Evolutionary conservation across 73 alveolate genomes (phyloP).

Genomic region (Paraurostyla sp.): DNA sequence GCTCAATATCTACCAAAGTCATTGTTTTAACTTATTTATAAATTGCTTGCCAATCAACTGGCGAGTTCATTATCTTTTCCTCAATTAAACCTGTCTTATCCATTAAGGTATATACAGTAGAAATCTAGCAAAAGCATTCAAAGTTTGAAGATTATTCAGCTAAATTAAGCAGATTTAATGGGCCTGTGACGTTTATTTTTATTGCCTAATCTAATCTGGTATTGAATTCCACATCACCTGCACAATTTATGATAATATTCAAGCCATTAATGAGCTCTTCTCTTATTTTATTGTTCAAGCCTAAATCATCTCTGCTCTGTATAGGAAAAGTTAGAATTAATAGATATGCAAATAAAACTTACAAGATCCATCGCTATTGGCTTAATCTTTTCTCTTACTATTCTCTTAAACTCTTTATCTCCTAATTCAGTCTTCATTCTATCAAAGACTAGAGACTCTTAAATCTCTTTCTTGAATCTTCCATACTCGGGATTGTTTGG

Average conservation of each 20-base stretch:
- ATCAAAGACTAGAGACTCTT: slow-evolving; percentile 84
- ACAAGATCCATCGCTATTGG: slow-evolving; percentile 68
- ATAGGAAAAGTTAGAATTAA: background rate
- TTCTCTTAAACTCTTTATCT: slow-evolving; percentile 64
- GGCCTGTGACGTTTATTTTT: slow-evolving; percentile 83
- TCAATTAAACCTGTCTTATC: slow-evolving; percentile 87
- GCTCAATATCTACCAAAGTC: slow-evolving; percentile 73
- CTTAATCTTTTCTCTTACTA: slow-evolving; percentile 68
- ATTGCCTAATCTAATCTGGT: slow-evolving; percentile 85
- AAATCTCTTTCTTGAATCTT: slow-evolving; percentile 82
- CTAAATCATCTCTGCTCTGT: slow-evolving; percentile 73
- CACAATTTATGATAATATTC: slow-evolving; percentile 83
- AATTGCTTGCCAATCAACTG: slow-evolving; percentile 48
- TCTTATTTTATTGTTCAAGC: slow-evolving; percentile 63
- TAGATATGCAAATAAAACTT: background rate
- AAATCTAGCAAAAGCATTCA: slow-evolving; percentile 79
- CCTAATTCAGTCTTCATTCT: slow-evolving; percentile 78
- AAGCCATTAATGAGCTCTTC: slow-evolving; percentile 63
- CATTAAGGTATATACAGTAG: slow-evolving; percentile 82
- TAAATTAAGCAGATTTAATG: slow-evolving; percentile 73
- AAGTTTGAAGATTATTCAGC: slow-evolving; percentile 74
- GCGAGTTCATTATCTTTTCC: slow-evolving; percentile 77
- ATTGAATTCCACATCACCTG: slow-evolving; percentile 86
- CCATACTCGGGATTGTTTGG: slow-evolving; percentile 74
- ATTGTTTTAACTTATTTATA: slow-evolving; percentile 48